Conservation (phyloP, 805 yeast genomes). For the Ogataea nitratoaversa region DNA sequence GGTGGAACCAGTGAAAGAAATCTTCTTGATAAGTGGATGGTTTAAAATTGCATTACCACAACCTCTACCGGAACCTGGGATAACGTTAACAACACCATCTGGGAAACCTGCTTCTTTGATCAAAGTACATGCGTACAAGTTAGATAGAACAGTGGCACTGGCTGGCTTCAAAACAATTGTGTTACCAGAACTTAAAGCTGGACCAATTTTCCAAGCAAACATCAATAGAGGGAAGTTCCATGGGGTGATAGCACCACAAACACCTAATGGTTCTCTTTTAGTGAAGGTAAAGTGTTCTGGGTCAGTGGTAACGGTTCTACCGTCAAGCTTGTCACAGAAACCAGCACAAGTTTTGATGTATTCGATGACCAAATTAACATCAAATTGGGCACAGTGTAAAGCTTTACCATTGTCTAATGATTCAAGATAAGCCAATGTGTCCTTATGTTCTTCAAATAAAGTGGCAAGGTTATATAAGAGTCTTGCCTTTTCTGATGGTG, state of each 20-base stretch:
- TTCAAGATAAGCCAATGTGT: constrained; percentile 74
- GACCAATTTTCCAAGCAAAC: constrained; percentile 94
- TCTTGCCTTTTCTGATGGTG: constrained; percentile 64
- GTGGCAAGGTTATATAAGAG: constrained; percentile 72
- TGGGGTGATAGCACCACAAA: constrained; percentile 93
- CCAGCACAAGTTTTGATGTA: constrained; percentile 86
- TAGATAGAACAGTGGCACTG: constrained; percentile 88
- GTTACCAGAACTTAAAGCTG: constrained; percentile 89
- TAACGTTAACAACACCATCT: constrained; percentile 82
- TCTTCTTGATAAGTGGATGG: constrained; percentile 80
- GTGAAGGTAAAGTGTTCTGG: constrained; percentile 69
- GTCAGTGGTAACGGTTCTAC: constrained; percentile 74
- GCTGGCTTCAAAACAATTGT: constrained; percentile 86
- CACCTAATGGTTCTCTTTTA: constrained; percentile 88
- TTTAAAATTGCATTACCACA: constrained; percentile 77
- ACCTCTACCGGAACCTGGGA: constrained; percentile 81
- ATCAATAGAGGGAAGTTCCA: constrained; percentile 96
- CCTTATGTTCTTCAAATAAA: constrained; percentile 66
- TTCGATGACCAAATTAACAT: constrained; percentile 63
- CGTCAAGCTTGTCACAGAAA: constrained; percentile 83
- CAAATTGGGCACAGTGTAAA: constrained; percentile 63
- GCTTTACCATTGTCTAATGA: constrained; percentile 90
- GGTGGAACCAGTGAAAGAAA: constrained; percentile 95
- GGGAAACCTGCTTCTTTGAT: constrained; percentile 84
- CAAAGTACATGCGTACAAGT: constrained; percentile 67